Evolutionary conservation across 148 eudicot species (phyloP), one percentile per base, ranked within the genome.

Genomic region (Fallopia convolvulus): DNA sequence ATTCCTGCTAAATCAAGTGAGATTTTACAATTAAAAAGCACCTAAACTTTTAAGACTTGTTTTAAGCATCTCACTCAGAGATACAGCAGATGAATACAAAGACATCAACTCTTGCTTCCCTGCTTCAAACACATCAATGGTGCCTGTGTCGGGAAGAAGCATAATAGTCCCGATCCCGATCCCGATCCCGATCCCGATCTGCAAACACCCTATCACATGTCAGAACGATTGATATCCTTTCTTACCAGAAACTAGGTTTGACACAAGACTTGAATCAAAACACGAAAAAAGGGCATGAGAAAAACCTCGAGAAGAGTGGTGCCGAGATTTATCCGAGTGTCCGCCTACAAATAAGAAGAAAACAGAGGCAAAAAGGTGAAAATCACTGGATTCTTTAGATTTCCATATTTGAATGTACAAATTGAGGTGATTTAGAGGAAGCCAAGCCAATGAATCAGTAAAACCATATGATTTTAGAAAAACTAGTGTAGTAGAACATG

Each of bases 231-330:
- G 48, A 39, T 55, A 21, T 70, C n/a, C 75, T 20, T 20, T 21
- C 15, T 23, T 42, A 46, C 15, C 36, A 44, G 36, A 73, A 73
- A n/a, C 18, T 9, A n/a, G 14, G 48, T 71, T 30, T 0, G 21
- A 33, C 7, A 68, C 8, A 39, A 68, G 72, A 66, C 30, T 32
- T 36, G 5, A 66, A 66, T 66, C 6, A 32, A 20, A 36, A 36
- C 14, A 26, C 4, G 11, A 61, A 12, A 61, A 61, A 65, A 13
- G 71, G n/a, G 72, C 6, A 39, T 5, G 72, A 68, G 39, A 73
- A 30, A 77, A 84, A 94, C 96, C 98, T 88, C 97, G 86, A 77
- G 97, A 90, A 8, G 93, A 89, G 74, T 88, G 92, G 81, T 87
- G 97, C 77, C 89, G 86, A 39, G 85, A 46, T 82, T 88, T 94